Evolutionary conservation across 2,329 filamentous ascomycete genomes (phyloP).

Genomic region (Colletotrichum brevisporum): DNA sequence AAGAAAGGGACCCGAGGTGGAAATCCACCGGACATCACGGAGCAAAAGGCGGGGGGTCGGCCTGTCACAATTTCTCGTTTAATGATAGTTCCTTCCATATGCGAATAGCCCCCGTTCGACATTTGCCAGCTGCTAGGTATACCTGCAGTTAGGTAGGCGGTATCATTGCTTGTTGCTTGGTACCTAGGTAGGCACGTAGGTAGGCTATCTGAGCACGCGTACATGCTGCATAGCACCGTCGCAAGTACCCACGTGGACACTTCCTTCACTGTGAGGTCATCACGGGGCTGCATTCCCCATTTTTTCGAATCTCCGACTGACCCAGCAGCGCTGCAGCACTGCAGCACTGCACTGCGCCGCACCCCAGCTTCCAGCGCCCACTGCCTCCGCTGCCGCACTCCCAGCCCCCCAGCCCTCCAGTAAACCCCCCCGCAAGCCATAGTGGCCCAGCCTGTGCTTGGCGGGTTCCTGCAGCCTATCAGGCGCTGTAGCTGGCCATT

Average conservation of each 20-base stretch:
- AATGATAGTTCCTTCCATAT: constrained; percentile 16
- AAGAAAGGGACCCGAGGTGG: too few species aligned
- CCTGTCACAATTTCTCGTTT: constrained; percentile 5
- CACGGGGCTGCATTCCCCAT: constrained; percentile 28
- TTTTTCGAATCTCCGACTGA: constrained; percentile 33
- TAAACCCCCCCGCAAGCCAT: constrained; percentile 35
- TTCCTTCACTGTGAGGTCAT: constrained; percentile 36
- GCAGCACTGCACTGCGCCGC: neutral
- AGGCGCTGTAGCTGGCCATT: constrained; percentile 18
- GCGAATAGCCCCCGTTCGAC: constrained; percentile 1
- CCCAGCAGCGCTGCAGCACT: too few species aligned
- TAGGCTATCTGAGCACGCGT: neutral
- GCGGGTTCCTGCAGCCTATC: constrained; percentile 22
- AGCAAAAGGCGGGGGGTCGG: constrained; percentile 5
- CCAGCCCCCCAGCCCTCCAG: constrained; percentile 22
- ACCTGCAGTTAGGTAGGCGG: neutral
- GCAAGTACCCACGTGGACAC: constrained; percentile 29
- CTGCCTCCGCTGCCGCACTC: constrained; percentile 10
- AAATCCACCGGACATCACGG: neutral
- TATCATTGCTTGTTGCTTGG: too few species aligned
- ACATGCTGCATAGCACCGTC: neutral
- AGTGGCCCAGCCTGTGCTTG: constrained; percentile 25
- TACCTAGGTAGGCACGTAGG: neutral
- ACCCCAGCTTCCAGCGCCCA: constrained; percentile 36
- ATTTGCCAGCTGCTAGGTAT: neutral